These are phyloP conservation scores for Coniella vitis DNA, from an alignment of 2,329 filamentous ascomycete species.

Conservation along the genomic window DNA sequence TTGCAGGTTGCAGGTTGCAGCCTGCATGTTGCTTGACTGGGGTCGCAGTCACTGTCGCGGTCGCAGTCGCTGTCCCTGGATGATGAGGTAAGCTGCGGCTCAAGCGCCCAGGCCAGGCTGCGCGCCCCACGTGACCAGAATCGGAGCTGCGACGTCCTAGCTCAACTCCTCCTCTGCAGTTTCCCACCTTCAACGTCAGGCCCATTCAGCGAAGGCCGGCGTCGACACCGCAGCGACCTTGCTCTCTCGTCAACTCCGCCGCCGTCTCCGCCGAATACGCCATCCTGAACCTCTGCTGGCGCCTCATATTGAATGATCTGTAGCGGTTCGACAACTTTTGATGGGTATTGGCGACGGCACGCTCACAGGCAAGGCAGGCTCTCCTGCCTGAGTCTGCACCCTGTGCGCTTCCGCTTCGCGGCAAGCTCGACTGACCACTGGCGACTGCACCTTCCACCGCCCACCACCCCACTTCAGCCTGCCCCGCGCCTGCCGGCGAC, in stretches of 20 bases:
- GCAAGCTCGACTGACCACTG: not conserved
- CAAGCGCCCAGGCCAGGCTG: not conserved
- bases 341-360: slow-evolving; percentile 8
- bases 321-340: not conserved
- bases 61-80: too few species aligned
- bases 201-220: not conserved
- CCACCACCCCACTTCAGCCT: not conserved
- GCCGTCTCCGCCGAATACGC: not conserved
- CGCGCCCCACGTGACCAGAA: slow-evolving; percentile 3
- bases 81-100: slow-evolving; percentile 6
- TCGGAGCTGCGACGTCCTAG: slow-evolving; percentile 6
- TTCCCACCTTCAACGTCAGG: slow-evolving; percentile 8
- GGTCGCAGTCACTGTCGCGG: too few species aligned
- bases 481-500: not conserved
- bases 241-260: slow-evolving; percentile 4
- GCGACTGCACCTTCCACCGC: not conserved
- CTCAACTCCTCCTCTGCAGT: not conserved
- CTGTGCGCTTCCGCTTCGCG: not conserved
- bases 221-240: not conserved
- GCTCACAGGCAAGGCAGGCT: slow-evolving; percentile 16
- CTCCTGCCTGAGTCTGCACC: slow-evolving; percentile 15
- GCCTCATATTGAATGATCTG: not conserved
- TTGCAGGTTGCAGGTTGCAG: too few species aligned
- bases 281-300: not conserved
- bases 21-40: not conserved